Evolutionary conservation across 2,329 filamentous ascomycete species (phyloP), one percentile per base, ranked within the genome.

Genomic region (Celoporthe dispersa): DNA sequence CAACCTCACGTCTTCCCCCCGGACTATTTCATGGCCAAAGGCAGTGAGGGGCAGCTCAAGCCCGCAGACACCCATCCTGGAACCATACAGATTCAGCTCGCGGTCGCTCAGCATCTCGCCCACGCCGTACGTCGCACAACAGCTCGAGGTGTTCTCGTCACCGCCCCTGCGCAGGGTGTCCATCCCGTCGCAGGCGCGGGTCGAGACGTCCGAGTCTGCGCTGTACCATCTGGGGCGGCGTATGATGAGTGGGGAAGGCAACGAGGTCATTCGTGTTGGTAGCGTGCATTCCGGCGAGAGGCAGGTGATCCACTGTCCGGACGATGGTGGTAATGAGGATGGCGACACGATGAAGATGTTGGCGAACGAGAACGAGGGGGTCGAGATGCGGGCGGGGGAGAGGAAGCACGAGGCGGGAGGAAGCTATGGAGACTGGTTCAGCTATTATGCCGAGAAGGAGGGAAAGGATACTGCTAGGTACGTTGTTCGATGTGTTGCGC

Each of bases 81-180:
- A 16, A 44, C 35, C n/a, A n/a, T 28, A 33, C 25, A 19, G 41
- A 5, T 22, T 41, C 25, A 55, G 25, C 41, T 51, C 63, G 41
- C 63, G 68, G 12, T 70, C 70, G 22, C 48, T 57, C 35, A 70
- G 65, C 11, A 57, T 59, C 57, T 70, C 65, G 35, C 68, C 65
- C 25, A 65, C 70, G 9, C 28, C 64, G 7, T 65, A 68, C 31
- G 31, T 70, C 19, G 68, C 70, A 22, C 51, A 63, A n/a, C 65
- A 68, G 48, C 66, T 70, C n/a, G 66, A 68, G 55, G 41, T 72
- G 11, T 53, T 72, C n/a, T 44, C 68, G 6, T 62, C 63, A 12
- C 64, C 64, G 7, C 25, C 55, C 16, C 37, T 31, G 51, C 53
- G 35, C 2, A 64, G n/a, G 44, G 48, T 51, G n/a, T 67, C 68